Evolutionary conservation across 2,329 filamentous ascomycete species (phyloP), one percentile per base, ranked within the genome.

Genomic region (Penicillium hesseltinei): DNA sequence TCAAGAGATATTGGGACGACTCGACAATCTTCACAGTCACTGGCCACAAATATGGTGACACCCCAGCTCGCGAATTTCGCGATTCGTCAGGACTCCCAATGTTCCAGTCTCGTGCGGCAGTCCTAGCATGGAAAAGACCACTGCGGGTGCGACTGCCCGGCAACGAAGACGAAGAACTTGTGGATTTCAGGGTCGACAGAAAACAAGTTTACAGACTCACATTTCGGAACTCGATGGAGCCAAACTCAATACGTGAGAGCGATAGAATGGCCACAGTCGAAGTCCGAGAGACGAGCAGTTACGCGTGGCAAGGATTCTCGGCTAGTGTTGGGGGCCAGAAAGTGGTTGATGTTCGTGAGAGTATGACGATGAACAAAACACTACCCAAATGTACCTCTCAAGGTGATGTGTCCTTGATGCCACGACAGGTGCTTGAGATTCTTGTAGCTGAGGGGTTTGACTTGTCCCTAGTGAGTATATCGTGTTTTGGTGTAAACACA

Each of bases 191-290:
- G 59, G 55, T 31, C n/a, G 47, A 15, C 31, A 48, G 31, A 48
- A 57, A 23, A 27, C 53, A 46, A 5, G 43, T 57, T 51, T 19
- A 51, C 44, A 33, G 35, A 8, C 68, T 70, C 23, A 61, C 62
- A 8, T 68, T 70, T 51, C 62, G 64, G 33, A 69, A 70, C 47
- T 60, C 58, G 6, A 65, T 60, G 11, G 66, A 63, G 4, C 47
- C 44, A 5, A 60, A 63, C 5, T 43, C 46, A 4, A 66, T 64
- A 45, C 47, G 29, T 1, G 57, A 62, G 4, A 58, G 59, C 15
- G 65, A 69, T 17, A 59, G 57, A 27, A 61, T 60, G 21, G 54
- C 65, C 2, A 62, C 58, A 0, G n/a, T 68, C 35, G 58, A 64
- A 44, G 29, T 63, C 17, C 49, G 45, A 35, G 39, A 39, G 4